A percentile compares a stretch with the other conserved stretches of the same genome.
These are phyloP conservation scores for Coffea humblotiana DNA, from an alignment of 305 asterid species.

Conservation along the genomic window DNA sequence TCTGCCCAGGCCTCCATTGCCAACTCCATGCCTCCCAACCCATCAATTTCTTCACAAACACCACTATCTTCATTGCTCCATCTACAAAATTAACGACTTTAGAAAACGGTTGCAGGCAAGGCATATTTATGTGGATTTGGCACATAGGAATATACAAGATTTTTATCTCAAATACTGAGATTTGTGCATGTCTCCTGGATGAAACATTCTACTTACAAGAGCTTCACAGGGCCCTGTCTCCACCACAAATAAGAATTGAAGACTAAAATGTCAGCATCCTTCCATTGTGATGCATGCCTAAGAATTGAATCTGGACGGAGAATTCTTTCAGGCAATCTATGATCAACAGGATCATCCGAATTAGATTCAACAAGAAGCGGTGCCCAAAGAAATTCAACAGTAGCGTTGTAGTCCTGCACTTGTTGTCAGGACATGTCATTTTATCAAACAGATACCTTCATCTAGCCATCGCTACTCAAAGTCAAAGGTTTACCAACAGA, in stretches of 20 bases:
- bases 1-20: conserved; percentile 92
- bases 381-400: conserved; percentile 88
- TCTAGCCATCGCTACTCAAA: background rate
- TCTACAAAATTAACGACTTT: conserved; percentile 30
- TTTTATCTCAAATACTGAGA: background rate
- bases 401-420: conserved; percentile 40
- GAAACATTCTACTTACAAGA: conserved; percentile 49
- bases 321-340: conserved; percentile 69
- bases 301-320: conserved; percentile 64
- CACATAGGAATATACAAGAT: background rate
- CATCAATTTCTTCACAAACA: conserved; percentile 74
- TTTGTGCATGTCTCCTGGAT: background rate
- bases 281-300: conserved; percentile 74
- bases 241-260: conserved; percentile 93
- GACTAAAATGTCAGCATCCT: conserved; percentile 76
- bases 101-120: too few relatives aligned
- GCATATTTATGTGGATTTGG: background rate
- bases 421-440: conserved; percentile 8
- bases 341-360: conserved; percentile 78
- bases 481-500: background rate
- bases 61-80: conserved; percentile 68
- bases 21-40: conserved; percentile 82
- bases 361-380: conserved; percentile 93
- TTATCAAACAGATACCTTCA: background rate
- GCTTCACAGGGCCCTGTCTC: conserved; percentile 84